Base-by-base conservation (phyloP, 805 yeast genomes). In the Lipomyces yamanashiensis region DNA sequence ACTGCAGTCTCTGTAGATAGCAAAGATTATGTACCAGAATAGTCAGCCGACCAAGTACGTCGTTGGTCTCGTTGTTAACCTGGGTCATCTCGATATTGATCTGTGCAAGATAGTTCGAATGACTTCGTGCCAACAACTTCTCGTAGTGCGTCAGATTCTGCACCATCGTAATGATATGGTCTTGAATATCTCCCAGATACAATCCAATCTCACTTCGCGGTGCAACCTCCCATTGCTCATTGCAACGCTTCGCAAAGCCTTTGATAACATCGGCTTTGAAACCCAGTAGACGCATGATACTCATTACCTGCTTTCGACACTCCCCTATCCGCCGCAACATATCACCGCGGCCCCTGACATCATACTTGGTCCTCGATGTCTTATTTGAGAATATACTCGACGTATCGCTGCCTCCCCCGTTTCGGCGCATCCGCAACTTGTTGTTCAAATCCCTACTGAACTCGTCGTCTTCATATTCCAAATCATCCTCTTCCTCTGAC, bases 241-340 rank as follows among this genome's bases (percentile, higher is more conserved):
- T 88, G 74, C 95, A 91, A 64, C 98, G 80, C 74, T 95, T 95
- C 54, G 96, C 88, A 73, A 95, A 92, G 0, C 97, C 98, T 73
- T 90, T 90, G 69, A 95, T 90, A n/a, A 95, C 99, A 76, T 95
- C 99, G 0, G 98, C 98, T 77, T 95, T 95, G 56, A 91, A 87
- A 1, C 97, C 96, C 60, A 95, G 76, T 53, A 95, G 80, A 58
- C 98, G 79, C 66, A 91, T 79, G 34, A 95, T 82, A 17, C 95
- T 86, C 98, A 93, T 93, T 1, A 95, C 98, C 48, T 96, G 80
- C 73, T 92, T 92, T 65, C 99, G 87, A 68, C 97, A 89, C 74
- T 92, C 98, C 45, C 98, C 99, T 67, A 95, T 93, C 71, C 97
- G 81, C 68, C 97, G 80, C 78, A 95, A 81, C 96, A 95, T 90